Evolutionary conservation across 257 asterid genomes (phyloP).

Genomic region (Petunia secreta): DNA sequence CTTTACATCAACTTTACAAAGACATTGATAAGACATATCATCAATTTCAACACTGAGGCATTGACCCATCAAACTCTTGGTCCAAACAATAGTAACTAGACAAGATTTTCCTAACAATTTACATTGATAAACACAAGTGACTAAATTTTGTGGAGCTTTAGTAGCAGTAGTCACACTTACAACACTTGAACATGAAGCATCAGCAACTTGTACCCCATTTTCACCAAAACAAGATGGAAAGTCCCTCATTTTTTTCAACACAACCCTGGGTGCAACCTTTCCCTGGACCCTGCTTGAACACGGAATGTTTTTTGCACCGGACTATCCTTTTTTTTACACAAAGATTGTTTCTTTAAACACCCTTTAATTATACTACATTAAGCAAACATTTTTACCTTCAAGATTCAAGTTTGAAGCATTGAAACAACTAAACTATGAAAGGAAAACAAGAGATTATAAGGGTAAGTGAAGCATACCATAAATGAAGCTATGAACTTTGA

Average conservation of each 20-base stretch:
- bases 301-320: too few species aligned
- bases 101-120: conserved; percentile 75
- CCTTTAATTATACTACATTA: neutral
- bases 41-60: conserved; percentile 80
- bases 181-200: conserved; percentile 75
- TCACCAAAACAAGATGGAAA: conserved; percentile 97
- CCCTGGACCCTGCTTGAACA: neutral
- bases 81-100: conserved; percentile 63
- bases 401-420: neutral
- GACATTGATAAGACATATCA: conserved; percentile 71
- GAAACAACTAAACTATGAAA: neutral
- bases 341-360: conserved; percentile 15
- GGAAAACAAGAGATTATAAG: neutral
- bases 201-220: conserved; percentile 95
- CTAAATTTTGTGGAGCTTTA: conserved; percentile 74
- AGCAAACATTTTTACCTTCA: neutral
- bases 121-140: conserved; percentile 67
- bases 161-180: conserved; percentile 46
- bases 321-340: neutral
- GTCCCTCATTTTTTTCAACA: conserved; percentile 65
- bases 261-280: neutral
- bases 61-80: conserved; percentile 92
- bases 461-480: conserved; percentile 23
- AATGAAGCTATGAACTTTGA: conserved; percentile 20
- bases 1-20: conserved; percentile 84